Evolutionary conservation across 345 rosid species (phyloP), one percentile per base, ranked within the genome.

Genomic region (Ailanthus altissimus): DNA sequence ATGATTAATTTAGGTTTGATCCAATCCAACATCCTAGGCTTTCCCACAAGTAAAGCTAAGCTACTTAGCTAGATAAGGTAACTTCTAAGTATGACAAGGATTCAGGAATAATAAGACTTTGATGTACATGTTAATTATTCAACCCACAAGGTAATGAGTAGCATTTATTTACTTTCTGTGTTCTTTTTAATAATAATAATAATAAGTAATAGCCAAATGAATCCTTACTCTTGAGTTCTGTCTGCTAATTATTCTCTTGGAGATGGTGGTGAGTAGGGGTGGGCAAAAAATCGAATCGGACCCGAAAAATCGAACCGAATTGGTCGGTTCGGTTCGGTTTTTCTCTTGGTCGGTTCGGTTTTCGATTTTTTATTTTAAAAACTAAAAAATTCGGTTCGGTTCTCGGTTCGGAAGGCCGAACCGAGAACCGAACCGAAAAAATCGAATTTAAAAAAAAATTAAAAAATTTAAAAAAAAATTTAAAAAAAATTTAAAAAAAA

Each of bases 71-170:
- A 36, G 67, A 62, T 62, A 38, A 38, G 83, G 88, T 89, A 85
- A 82, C 85, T 86, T 86, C 80, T 66, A 89, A 88, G 85, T 21
- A 80, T 79, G 87, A 89, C 84, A 79, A 86, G 80, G 75, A 84
- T 82, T 75, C 46, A 58, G 72, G 78, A 81, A 80, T 80, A 69
- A 84, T 50, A 12, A 28, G 11, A 11, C 25, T 47, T 64, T 59
- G 78, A 73, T 61, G 60, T 51, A 68, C 79, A 77, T 83, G 77
- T 80, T 75, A 80, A 5, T 67, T 12, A 49, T 38, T 72, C 68
- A 75, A 74, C 49, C 69, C 70, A 68, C 69, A 75, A 54, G 68
- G 21, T 63, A 69, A 75, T 70, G 42, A 58, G 40, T 45, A 54
- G 63, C 51, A 38, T n/a, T 32, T 8, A 38, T 32, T 18, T 60